These are phyloP conservation scores for Lepidium campestre DNA, from an alignment of 441 rosid genomes.

Conservation along the genomic window DNA sequence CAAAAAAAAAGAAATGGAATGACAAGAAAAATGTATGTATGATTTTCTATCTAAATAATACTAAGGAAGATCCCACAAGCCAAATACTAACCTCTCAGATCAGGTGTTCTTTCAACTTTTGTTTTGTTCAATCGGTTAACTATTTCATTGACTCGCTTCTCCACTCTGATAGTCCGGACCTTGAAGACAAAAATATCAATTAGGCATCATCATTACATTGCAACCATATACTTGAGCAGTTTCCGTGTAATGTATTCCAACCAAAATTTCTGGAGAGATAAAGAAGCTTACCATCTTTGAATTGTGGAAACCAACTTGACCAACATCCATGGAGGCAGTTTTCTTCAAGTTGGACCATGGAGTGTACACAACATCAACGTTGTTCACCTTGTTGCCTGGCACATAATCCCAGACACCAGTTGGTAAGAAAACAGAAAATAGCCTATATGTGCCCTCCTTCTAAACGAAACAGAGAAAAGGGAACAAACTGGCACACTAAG, in stretches of 20 bases:
- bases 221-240: not conserved
- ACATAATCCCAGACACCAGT: slow-evolving; percentile 27
- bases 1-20: not conserved
- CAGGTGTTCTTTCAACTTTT: slow-evolving; percentile 85
- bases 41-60: not conserved
- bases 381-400: slow-evolving; percentile 92
- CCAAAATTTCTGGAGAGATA: not conserved
- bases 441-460: slow-evolving; percentile 27
- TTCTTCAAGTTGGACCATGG: slow-evolving; percentile 96
- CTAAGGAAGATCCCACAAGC: not conserved
- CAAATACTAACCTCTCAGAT: slow-evolving; percentile 61
- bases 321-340: slow-evolving; percentile 96
- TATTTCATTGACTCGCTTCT: slow-evolving; percentile 85
- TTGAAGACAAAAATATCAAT: slow-evolving; percentile 19
- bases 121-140: slow-evolving; percentile 90
- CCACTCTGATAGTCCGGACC: slow-evolving; percentile 91
- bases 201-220: not conserved
- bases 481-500: slow-evolving; percentile 20
- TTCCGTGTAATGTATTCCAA: not conserved
- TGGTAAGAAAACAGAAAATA: slow-evolving; percentile 25
- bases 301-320: slow-evolving; percentile 95
- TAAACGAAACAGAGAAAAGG: slow-evolving; percentile 19
- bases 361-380: slow-evolving; percentile 90
- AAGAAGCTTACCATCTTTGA: slow-evolving; percentile 60
- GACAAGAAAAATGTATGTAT: not conserved